Base-by-base conservation (phyloP, 169 alveolate species). In the Plasmodium gallinaceum region DNA sequence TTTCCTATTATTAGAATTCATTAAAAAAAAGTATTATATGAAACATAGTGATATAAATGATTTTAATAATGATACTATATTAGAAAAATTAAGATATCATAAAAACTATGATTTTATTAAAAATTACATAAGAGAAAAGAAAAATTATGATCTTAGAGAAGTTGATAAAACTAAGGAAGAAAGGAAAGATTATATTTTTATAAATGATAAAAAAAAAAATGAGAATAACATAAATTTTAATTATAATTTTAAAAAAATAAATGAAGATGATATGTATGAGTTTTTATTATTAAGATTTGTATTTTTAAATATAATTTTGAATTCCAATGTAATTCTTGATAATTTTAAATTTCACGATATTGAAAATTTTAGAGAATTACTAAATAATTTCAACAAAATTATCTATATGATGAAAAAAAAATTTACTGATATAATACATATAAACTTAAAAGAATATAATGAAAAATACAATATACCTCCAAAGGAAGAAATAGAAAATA, bases 201-300 rank as follows among this genome's bases (percentile, higher is more conserved):
- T 5, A 2, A 20, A 24, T 22, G 48, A 61, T 61, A 61, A 22
- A 18, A 18, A 22, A 18, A 22, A 61, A 22, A 24, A 24, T 6
- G 42, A 12, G 52, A 5, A 9, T 9, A 51, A 12, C 12, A 32
- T 51, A 12, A 10, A 39, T 42, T 20, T 16, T 42, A 43, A 60
- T 58, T 22, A 39, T 42, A 18, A 3, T 60, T 83, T 83, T 83
- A 60, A 66, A 68, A 83, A 83, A 60, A 83, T 37, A 20, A 22
- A 68, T 42, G 68, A 83, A 83, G 73, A 83, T 22, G 91, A 83
- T 45, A 16, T 54, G 57, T 68, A 83, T 52, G 91, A 83, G 42
- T 83, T 51, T 45, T 42, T 83, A 20, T 51, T 83, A 2, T 60
- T 83, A n/a, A 51, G 70, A 66, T 83, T 83, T 51, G 83, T 62